Evolutionary conservation across 352 stramenopile genomes (phyloP).

Genomic region (Ophiocytium majus): DNA sequence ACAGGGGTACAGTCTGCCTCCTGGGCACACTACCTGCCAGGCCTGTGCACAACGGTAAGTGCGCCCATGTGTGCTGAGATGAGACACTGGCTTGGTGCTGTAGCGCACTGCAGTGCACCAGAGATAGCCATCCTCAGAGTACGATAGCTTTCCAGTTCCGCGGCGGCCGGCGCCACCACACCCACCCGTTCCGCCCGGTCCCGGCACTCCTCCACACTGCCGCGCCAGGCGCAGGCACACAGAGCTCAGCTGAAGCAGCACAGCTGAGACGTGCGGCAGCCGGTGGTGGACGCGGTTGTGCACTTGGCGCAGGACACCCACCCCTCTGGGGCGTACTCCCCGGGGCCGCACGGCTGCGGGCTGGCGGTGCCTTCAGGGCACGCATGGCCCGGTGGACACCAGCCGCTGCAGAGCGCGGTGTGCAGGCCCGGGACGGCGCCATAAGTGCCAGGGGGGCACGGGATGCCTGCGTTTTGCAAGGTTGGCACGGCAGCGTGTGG

Average conservation of each 20-base stretch:
- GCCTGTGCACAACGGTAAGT: too few species aligned
- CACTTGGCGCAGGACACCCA: not conserved
- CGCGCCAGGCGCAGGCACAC: too few species aligned
- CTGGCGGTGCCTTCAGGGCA: conserved; percentile 61
- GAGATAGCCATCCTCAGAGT: not conserved
- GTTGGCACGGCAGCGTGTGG: not conserved
- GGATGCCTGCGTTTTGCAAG: conserved; percentile 52
- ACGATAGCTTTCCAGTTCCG: too few species aligned
- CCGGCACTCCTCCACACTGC: not conserved
- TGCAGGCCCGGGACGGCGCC: conserved; percentile 62
- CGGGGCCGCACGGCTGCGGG: conserved; percentile 27
- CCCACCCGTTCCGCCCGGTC: not conserved
- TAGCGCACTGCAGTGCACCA: not conserved
- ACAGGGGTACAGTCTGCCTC: too few species aligned
- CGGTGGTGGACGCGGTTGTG: not conserved
- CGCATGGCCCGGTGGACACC: conserved; percentile 66
- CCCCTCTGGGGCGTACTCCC: not conserved
- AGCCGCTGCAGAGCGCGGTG: conserved; percentile 63
- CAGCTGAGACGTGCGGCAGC: not conserved
- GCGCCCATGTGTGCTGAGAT: not conserved
- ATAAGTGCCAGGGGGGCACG: conserved; percentile 71
- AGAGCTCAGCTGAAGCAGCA: not conserved
- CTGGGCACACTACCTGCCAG: too few species aligned
- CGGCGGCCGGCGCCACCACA: not conserved
- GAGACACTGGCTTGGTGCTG: not conserved